These are phyloP conservation scores for Saccharomyces uvarum DNA, from an alignment of 1,139 yeast genomes.

Conservation along the genomic window DNA sequence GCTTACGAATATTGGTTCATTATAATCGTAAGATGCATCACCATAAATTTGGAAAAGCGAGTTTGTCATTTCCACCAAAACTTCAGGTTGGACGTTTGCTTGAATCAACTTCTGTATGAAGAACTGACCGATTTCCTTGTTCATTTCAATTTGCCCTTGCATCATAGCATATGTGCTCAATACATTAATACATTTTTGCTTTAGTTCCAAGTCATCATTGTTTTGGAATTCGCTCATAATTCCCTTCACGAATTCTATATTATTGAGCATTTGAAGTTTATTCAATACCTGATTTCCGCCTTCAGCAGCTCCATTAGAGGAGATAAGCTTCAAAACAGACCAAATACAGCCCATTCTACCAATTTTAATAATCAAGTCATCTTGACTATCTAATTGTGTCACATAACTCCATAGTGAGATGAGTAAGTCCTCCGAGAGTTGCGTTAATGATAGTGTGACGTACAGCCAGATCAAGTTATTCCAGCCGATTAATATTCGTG, in stretches of 20 bases:
- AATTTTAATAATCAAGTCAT: slow-evolving; percentile 37
- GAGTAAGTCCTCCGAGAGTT: slow-evolving; percentile 1
- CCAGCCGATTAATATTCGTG: slow-evolving; percentile 55
- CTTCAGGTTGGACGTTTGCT: slow-evolving; percentile 26
- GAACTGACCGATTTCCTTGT: slow-evolving; percentile 42
- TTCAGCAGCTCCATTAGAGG: slow-evolving; percentile 4
- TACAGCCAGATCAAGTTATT: slow-evolving; percentile 61
- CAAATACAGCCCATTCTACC: slow-evolving; percentile 53
- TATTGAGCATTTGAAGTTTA: slow-evolving; percentile 19
- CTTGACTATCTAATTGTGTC: slow-evolving; percentile 14
- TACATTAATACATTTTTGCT: slow-evolving; percentile 38
- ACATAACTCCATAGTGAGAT: slow-evolving; percentile 17
- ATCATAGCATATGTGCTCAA: slow-evolving; percentile 48
- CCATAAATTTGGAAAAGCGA: slow-evolving; percentile 71
- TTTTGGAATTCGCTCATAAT: slow-evolving; percentile 22
- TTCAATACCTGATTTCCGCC: slow-evolving; percentile 12
- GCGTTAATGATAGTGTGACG: slow-evolving; percentile 18
- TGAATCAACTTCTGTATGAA: slow-evolving; percentile 33
- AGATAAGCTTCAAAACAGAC: slow-evolving; percentile 45
- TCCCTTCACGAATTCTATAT: slow-evolving; percentile 16
- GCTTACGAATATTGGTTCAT: slow-evolving; percentile 56
- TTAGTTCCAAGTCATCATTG: slow-evolving; percentile 18
- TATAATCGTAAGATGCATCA: slow-evolving; percentile 64
- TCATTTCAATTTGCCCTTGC: slow-evolving; percentile 41
- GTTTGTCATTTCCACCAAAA: slow-evolving; percentile 56